Base-by-base conservation (phyloP, 306 rosid genomes). In the Cicer arietinum region DNA sequence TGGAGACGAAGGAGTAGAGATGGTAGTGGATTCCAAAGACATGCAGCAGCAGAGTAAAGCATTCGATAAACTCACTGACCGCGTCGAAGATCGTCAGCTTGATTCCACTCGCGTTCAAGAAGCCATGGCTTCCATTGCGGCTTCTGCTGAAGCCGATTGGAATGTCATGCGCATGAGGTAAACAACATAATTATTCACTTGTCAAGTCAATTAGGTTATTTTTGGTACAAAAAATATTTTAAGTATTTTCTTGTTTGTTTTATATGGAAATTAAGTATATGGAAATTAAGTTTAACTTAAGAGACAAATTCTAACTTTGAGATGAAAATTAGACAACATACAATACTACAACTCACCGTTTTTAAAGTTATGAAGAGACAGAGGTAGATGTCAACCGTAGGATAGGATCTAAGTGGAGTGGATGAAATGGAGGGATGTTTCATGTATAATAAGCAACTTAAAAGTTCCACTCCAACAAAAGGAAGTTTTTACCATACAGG, bases 51-150 rank as follows among this genome's bases (percentile, higher is more conserved):
- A 94, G 87, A 94, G 92, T 81, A 92, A 94, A 78, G 99, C 96
- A 25, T 86, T 94, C 67, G 99, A 94, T 73, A 92, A 94, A 78
- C 99, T 94, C 83, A 94, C 97, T 1, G 99, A 94, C 80, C 99
- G 96, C 66, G 96, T 92, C 10, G 99, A 94, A 67, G 99, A 94
- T 87, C 97, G 99, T 45, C 99, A 92, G 57, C 95, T 94, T 58
- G 96, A 94, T 74, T 94, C 99, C 58, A 87, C 99, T 74, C 96
- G 99, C 6, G 99, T 94, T 80, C 97, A 92, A 79, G 96, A 90
- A 85, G 98, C 97, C 6, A 94, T 94, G 98, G 97, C 97, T 8
- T 94, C 98, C 13, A 94, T 94, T 71, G 96, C 97, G 42, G 90
- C 96, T 7, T 88, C 98, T 7, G 88, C 90, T 0, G 91, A 91